A percentile compares a stretch with the other conserved stretches of the same genome.
These are phyloP conservation scores for Beauveria sp. DNA, from an alignment of 2,329 filamentous ascomycete species.

Conservation along the genomic window DNA sequence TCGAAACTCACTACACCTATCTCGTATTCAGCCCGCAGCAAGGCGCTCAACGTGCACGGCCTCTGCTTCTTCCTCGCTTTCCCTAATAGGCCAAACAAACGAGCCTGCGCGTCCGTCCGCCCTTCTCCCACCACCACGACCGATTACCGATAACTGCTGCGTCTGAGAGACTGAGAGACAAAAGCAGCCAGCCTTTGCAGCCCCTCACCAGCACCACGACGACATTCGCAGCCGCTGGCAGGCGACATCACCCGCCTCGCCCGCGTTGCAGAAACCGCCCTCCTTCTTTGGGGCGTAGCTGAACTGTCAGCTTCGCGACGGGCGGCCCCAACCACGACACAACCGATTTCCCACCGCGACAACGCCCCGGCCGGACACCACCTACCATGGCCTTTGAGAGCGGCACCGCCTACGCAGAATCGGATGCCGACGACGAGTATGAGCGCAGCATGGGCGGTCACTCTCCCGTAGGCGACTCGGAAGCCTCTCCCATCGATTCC, in stretches of 20 bases:
- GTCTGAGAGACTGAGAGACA: not conserved
- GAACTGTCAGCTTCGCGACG: not conserved
- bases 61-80: not conserved
- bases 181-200: not conserved
- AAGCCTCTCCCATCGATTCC: slow-evolving; percentile 63
- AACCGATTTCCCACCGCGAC: not conserved
- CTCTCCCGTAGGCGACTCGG: slow-evolving; percentile 62
- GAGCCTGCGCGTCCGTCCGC: not conserved
- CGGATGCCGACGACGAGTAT: slow-evolving; percentile 77
- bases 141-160: not conserved
- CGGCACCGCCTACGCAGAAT: slow-evolving; percentile 68
- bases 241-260: not conserved
- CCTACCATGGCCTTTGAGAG: slow-evolving; percentile 52
- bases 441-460: slow-evolving; percentile 63
- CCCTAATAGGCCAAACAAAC: not conserved
- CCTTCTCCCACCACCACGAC: not conserved
- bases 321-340: not conserved
- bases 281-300: not conserved
- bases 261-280: not conserved
- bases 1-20: not conserved
- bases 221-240: not conserved
- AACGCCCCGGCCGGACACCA: not conserved
- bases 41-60: not conserved
- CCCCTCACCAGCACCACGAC: not conserved
- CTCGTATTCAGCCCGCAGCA: not conserved